Conservation (phyloP, 371 early-diverging fungal species). For the Mucor irregularis region DNA sequence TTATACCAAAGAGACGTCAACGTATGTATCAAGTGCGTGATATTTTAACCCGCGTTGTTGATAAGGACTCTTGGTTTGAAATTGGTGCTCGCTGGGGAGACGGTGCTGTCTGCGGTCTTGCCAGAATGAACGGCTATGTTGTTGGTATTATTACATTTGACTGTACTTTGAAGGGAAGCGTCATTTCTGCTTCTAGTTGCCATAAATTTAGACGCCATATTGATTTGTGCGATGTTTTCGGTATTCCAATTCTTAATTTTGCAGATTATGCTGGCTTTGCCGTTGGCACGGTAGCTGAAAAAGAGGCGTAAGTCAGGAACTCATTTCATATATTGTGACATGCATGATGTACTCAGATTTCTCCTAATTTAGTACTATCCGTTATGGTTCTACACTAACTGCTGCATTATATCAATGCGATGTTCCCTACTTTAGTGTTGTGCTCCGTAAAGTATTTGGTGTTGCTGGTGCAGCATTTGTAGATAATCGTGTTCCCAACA, state of each 20-base stretch:
- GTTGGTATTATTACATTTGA: conserved; percentile 46
- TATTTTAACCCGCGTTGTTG: conserved; percentile 34
- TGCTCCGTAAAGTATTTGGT: conserved; percentile 50
- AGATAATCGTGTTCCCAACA: conserved; percentile 43
- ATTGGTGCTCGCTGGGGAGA: conserved; percentile 51
- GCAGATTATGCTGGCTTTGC: conserved; percentile 52
- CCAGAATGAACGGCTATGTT: conserved; percentile 36
- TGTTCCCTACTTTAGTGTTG: conserved; percentile 46
- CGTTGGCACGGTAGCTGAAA: conserved; percentile 43
- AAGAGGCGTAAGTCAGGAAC: conserved; percentile 42
- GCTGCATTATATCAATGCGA: conserved; percentile 50
- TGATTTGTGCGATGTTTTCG: conserved; percentile 49
- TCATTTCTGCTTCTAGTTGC: conserved; percentile 35
- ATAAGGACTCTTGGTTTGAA: conserved; percentile 43
- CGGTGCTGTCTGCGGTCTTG: conserved; percentile 47
- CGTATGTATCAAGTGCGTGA: conserved; percentile 44
- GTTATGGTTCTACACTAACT: conserved; percentile 44
- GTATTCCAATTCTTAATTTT: conserved; percentile 45
- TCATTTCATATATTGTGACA: not conserved
- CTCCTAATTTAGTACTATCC: conserved; percentile 34
- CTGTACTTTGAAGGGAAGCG: conserved; percentile 39
- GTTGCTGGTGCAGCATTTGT: conserved; percentile 55
- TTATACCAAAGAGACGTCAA: conserved; percentile 44
- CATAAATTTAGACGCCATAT: conserved; percentile 49
- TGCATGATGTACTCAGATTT: not conserved